phyloP scores from a whole-genome alignment of 2,329 filamentous ascomycete genomes.

The Emmonsiellopsis sp. region DNA sequence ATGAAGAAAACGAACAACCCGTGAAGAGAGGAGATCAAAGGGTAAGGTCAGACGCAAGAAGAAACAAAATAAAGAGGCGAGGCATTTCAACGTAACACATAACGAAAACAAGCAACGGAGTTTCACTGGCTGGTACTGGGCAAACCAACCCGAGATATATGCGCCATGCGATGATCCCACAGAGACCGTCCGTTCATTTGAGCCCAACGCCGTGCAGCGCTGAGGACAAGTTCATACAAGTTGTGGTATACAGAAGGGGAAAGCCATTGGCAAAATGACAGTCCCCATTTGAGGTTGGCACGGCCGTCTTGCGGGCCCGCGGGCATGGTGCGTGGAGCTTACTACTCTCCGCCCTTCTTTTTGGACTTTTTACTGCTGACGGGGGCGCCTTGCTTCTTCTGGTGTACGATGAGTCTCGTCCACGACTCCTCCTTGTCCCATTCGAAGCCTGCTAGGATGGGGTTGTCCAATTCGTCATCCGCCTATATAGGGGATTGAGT shows the following conservation, averaged over 20 bases:
- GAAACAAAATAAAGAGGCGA: too few relatives aligned
- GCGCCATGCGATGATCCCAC: not conserved
- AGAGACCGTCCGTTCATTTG: not conserved
- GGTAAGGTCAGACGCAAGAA: too few relatives aligned
- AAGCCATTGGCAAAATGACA: not conserved
- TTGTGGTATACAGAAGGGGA: not conserved
- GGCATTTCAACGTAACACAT: too few relatives aligned
- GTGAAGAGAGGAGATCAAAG: too few relatives aligned
- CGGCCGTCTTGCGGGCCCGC: not conserved
- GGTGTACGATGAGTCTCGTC: constrained; percentile 78
- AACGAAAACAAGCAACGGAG: not conserved
- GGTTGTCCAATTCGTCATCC: constrained; percentile 81
- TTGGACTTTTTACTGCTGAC: constrained; percentile 53
- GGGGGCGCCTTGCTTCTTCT: constrained; percentile 58
- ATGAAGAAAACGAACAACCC: too few relatives aligned
- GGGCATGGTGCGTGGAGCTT: not conserved
- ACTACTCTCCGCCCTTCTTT: constrained; percentile 40
- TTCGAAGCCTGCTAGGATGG: constrained; percentile 88
- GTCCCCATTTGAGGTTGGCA: not conserved
- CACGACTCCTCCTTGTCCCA: constrained; percentile 92
- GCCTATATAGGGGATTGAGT: constrained; percentile 43
- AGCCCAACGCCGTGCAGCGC: not conserved
- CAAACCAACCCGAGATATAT: not conserved
- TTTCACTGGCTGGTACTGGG: too few relatives aligned
- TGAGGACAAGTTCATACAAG: not conserved